Base-by-base conservation (phyloP, 2,329 filamentous ascomycete species). In the Zelopaecilomyces penicillatus region DNA sequence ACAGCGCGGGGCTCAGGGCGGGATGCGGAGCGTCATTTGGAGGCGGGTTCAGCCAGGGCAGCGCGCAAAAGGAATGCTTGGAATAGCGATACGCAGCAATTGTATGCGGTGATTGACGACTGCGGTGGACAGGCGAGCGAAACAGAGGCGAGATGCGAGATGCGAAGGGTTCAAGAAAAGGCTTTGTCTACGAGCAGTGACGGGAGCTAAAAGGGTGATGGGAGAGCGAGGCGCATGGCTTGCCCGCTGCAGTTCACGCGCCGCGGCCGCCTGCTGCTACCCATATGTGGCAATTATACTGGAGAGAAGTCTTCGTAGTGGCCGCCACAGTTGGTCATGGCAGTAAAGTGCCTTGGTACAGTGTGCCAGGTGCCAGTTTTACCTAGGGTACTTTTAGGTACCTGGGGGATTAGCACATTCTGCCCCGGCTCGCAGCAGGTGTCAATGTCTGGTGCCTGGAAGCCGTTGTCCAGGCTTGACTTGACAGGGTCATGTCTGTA, bases 1-100 rank as follows among this genome's bases (percentile, higher is more conserved):
- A 49, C 46, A 39, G 49, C 53, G 50, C 52, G 53, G 54, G 54
- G 54, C 54, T 57, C 48, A 55, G 45, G 45, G 50, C 46, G 50
- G 50, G 48, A 53, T 45, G 43, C 43, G 47, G 50, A 48, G 38
- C 44, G 52, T 55, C 53, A 57, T 56, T 45, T 51, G 53, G 52
- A 46, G 49, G 36, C 45, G 42, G 41, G 46, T 44, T 33, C 26
- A 41, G 37, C 42, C 41, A 38, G 39, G 36, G 36, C 41, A 47
- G 45, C 38, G 28, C 41, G 40, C 45, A 47, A 19, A 19, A 48
- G 43, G 37, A 38, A 52, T 50, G 39, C 43, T 50, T 37, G 46
- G 19, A 35, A 42, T 49, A 50, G 44, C 46, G 44, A 55, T 50
- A 46, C 19, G 19, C 19, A 48, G 48, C 44, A 49, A 49, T 42